phyloP scores from a whole-genome alignment of 106 monocot species.

The Dendrobium catenatum region DNA sequence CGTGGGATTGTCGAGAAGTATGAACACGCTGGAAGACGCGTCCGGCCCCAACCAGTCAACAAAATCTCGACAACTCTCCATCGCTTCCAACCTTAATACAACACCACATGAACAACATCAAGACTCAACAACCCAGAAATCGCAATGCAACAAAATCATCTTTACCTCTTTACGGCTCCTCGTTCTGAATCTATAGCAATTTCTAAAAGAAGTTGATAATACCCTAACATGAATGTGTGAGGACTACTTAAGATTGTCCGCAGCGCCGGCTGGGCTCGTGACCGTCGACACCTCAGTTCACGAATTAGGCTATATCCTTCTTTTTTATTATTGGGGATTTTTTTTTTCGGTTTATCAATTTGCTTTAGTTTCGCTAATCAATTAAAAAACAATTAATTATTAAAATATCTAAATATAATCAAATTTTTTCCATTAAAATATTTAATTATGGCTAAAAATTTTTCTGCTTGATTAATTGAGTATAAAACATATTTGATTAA shows the following conservation, averaged over 20 bases:
- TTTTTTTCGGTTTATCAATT: too few species aligned
- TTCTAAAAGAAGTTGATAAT: neutral
- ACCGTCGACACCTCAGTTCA: neutral
- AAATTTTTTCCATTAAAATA: too few species aligned
- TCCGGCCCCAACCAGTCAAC: slow-evolving; percentile 25
- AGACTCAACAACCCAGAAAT: neutral
- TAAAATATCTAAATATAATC: too few species aligned
- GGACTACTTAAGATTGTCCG: neutral
- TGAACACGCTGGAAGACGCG: slow-evolving; percentile 16
- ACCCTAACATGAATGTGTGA: neutral
- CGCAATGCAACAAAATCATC: neutral
- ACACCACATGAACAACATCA: neutral
- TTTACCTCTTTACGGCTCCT: neutral
- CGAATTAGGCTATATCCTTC: too few species aligned
- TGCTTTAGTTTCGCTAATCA: too few species aligned
- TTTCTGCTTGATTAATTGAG: too few species aligned
- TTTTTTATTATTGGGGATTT: too few species aligned
- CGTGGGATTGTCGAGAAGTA: slow-evolving; percentile 17
- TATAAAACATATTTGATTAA: too few species aligned
- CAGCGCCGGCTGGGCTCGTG: neutral
- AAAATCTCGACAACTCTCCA: slow-evolving; percentile 23
- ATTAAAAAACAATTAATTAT: too few species aligned
- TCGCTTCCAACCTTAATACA: neutral
- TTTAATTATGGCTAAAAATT: too few species aligned
- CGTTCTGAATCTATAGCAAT: neutral